phyloP scores from a whole-genome alignment of 2,329 filamentous ascomycete genomes.

The Apiospora marii region DNA sequence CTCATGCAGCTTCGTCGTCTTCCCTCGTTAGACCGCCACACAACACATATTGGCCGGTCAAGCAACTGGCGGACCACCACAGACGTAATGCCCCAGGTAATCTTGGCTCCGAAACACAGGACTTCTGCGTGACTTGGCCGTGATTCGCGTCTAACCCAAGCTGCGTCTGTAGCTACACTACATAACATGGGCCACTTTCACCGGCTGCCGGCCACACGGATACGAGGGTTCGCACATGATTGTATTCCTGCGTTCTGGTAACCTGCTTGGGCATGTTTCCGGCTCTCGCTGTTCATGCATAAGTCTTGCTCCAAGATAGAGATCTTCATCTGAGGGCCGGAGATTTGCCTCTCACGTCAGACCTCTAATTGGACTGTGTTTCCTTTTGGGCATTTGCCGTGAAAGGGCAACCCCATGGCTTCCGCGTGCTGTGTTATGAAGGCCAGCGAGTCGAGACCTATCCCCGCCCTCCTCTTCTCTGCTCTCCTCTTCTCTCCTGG shows the following conservation, averaged over 20 bases:
- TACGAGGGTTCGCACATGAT: background rate
- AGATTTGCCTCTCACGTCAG: constrained; percentile 17
- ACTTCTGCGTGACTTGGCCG: background rate
- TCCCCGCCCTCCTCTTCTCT: background rate
- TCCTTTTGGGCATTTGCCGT: constrained; percentile 11
- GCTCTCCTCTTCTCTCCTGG: too few species aligned
- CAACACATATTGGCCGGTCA: background rate
- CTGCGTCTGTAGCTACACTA: background rate
- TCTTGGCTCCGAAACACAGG: background rate
- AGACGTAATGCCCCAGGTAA: background rate
- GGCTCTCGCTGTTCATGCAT: background rate
- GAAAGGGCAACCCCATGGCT: background rate
- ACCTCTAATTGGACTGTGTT: background rate
- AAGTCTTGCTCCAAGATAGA: background rate
- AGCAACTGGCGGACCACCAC: background rate
- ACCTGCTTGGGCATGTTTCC: background rate
- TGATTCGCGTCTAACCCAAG: background rate
- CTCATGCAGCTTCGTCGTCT: background rate
- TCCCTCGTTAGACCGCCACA: constrained; percentile 5
- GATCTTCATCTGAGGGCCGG: constrained; percentile 3
- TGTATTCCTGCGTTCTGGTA: background rate
- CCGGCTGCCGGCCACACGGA: background rate
- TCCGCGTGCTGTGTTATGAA: background rate
- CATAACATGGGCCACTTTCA: background rate
- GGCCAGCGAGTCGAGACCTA: background rate